These are phyloP conservation scores for Biancaea sappan DNA, from an alignment of 306 rosid genomes.

Conservation along the genomic window DNA sequence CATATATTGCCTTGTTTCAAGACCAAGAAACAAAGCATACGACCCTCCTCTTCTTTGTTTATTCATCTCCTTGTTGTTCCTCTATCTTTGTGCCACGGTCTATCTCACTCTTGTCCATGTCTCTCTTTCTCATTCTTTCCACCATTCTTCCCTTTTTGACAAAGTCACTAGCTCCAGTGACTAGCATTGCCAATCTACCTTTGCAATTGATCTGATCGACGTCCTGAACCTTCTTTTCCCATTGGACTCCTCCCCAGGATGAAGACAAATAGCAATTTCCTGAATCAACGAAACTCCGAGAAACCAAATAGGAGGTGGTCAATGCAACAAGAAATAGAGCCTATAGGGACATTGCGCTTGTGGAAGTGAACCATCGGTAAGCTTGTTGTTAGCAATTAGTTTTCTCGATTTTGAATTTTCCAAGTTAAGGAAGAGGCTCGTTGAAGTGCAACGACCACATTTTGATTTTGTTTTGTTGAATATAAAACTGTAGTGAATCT, in stretches of 20 bases:
- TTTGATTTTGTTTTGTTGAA: background rate
- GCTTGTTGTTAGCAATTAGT: constrained; percentile 62
- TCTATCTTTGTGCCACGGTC: too few species aligned
- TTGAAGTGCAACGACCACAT: constrained; percentile 71
- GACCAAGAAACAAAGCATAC: too few species aligned
- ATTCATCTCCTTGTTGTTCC: too few species aligned
- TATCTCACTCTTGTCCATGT: too few species aligned
- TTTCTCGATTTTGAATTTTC: constrained; percentile 84
- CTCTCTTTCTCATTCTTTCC: too few species aligned
- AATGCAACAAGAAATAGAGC: constrained; percentile 75
- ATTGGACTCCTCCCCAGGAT: constrained; percentile 91
- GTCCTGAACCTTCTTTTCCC: constrained; percentile 85
- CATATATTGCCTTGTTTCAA: too few species aligned
- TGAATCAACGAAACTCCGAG: constrained; percentile 72
- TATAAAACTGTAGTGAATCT: too few species aligned
- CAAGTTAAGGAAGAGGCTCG: constrained; percentile 78
- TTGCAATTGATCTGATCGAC: constrained; percentile 72
- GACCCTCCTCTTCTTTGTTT: too few species aligned
- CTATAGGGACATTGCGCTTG: constrained; percentile 93
- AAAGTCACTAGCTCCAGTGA: constrained; percentile 82
- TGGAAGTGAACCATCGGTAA: constrained; percentile 76
- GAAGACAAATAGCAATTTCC: constrained; percentile 69
- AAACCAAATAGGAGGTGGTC: constrained; percentile 76
- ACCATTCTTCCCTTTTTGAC: too few species aligned
- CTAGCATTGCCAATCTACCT: constrained; percentile 73